phyloP scores from a whole-genome alignment of 345 rosid genomes.

The Aquilaria sinensis region DNA sequence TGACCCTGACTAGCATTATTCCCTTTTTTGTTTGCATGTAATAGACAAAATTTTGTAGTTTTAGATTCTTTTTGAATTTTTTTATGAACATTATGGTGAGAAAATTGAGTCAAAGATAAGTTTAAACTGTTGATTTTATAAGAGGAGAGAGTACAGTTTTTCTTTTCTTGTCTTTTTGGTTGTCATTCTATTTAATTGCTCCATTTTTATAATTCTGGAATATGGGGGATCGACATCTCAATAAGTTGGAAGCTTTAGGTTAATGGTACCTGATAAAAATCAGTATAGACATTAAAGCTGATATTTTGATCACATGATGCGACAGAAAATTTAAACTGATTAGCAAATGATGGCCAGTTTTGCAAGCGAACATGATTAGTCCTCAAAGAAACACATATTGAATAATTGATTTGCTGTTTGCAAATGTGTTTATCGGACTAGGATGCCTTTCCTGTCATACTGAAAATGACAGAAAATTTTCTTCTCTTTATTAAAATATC shows the following conservation, averaged over 20 bases:
- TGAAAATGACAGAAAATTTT: not conserved
- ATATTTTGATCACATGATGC: not conserved
- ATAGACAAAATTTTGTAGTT: no score
- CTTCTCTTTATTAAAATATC: not conserved
- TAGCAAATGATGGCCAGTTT: not conserved
- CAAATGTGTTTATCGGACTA: not conserved
- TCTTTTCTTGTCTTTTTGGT: not conserved
- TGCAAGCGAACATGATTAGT: not conserved
- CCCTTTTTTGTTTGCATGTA: no score
- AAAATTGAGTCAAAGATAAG: no score
- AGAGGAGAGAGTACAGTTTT: not conserved
- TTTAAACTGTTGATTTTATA: not conserved
- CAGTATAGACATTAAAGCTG: not conserved
- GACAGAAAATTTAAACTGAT: not conserved
- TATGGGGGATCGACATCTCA: not conserved
- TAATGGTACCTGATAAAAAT: not conserved
- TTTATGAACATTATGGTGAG: no score
- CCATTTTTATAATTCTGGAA: not conserved
- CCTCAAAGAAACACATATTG: not conserved
- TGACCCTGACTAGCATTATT: no score
- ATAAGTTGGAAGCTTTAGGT: not conserved
- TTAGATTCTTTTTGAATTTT: no score
- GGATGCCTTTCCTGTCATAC: not conserved
- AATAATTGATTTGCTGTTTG: not conserved
- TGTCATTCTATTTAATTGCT: not conserved